phyloP scores from a whole-genome alignment of 2,329 filamentous ascomycete species.

The Drechslerella coelobrocha region DNA sequence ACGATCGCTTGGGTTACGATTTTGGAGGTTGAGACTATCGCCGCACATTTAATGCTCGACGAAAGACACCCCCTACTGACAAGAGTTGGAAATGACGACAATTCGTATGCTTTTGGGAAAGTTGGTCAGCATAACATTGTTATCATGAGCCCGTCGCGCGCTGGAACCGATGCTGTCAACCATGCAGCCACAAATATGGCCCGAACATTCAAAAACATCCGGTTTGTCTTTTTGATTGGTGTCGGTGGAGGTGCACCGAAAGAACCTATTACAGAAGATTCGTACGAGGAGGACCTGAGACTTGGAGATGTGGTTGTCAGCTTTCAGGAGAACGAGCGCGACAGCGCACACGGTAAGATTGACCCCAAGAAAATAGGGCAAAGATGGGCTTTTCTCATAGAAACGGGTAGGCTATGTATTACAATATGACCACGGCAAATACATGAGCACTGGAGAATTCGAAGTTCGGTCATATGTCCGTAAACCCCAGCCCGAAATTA shows the following conservation, averaged over 20 bases:
- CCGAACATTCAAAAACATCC: neutral
- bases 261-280: neutral
- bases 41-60: conserved; percentile 5
- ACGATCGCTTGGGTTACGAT: conserved; percentile 4
- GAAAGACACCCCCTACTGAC: neutral
- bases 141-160: neutral
- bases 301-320: conserved; percentile 8
- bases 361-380: neutral
- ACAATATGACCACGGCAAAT: conserved; percentile 9
- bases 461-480: neutral
- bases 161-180: neutral
- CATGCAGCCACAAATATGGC: conserved; percentile 2
- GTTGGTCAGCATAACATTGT: conserved; percentile 5
- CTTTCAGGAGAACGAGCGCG: neutral
- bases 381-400: neutral
- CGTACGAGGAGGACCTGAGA: neutral
- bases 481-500: neutral
- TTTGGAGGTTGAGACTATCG: neutral
- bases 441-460: neutral
- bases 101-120: conserved; percentile 7
- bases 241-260: conserved; percentile 2
- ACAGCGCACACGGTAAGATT: neutral
- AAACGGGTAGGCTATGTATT: neutral
- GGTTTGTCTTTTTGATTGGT: conserved; percentile 6
- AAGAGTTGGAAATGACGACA: neutral